phyloP scores from a whole-genome alignment of 2,329 filamentous ascomycete species.

The Madurella fahalii region DNA sequence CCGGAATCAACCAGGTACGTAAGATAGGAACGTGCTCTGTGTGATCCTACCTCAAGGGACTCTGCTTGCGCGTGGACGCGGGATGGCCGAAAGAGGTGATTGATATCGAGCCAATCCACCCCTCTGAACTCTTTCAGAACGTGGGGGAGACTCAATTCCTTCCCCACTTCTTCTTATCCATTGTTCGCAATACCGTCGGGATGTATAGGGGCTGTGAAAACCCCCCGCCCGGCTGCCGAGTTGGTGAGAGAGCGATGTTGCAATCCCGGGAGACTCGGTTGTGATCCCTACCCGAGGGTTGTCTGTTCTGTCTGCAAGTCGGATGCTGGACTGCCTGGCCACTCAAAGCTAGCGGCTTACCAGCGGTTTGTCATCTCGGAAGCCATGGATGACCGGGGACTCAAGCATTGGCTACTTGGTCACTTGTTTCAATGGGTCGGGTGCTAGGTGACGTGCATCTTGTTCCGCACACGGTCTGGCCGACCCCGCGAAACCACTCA shows the following conservation, averaged over 20 bases:
- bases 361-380: too few species aligned
- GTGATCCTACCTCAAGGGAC: neutral
- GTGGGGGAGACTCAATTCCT: constrained; percentile 8
- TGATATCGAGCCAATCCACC: neutral
- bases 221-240: neutral
- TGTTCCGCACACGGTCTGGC: too few species aligned
- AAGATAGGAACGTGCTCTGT: neutral
- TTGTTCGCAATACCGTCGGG: neutral
- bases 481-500: neutral
- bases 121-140: constrained; percentile 1
- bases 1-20: neutral
- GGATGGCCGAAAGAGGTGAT: constrained; percentile 10
- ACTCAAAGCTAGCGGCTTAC: too few species aligned
- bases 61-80: neutral
- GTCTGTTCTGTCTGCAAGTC: too few species aligned
- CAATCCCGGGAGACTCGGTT: too few species aligned
- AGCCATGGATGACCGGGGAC: too few species aligned
- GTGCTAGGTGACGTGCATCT: too few species aligned
- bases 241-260: too few species aligned
- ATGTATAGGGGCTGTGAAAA: neutral
- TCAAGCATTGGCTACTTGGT: too few species aligned
- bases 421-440: too few species aligned
- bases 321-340: too few species aligned
- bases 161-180: neutral
- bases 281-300: too few species aligned